Conservation (phyloP, 805 yeast genomes). For the Candida sakaeoensis region DNA sequence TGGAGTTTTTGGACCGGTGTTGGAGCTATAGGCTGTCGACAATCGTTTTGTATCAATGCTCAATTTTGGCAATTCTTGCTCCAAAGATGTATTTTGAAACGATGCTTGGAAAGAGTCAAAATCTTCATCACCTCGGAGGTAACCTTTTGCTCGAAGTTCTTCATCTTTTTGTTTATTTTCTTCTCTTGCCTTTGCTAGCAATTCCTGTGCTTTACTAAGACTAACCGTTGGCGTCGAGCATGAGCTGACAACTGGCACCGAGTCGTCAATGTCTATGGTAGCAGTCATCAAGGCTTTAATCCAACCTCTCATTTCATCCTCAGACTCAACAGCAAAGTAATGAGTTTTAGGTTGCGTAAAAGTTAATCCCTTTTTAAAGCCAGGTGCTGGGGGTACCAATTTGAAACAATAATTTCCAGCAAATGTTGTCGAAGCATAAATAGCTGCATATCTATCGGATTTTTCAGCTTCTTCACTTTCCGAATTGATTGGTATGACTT, state of each 20-base stretch:
- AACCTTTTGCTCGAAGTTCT: constrained; percentile 43
- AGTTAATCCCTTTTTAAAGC: constrained; percentile 89
- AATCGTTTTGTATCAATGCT: constrained; percentile 4
- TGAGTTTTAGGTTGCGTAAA: constrained; percentile 96
- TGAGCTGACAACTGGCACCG: constrained; percentile 86
- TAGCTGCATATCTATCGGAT: constrained; percentile 72
- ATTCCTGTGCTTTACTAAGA: constrained; percentile 78
- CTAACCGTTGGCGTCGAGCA: constrained; percentile 96
- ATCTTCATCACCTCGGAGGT: constrained; percentile 23
- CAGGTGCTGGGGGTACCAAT: constrained; percentile 95
- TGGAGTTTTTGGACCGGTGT: constrained; percentile 16
- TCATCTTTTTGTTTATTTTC: constrained; percentile 57
- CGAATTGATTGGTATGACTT: constrained; percentile 66
- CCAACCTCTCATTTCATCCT: constrained; percentile 93
- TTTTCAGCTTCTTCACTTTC: constrained; percentile 44
- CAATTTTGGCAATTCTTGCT: constrained; percentile 8
- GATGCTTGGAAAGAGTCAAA: constrained; percentile 5
- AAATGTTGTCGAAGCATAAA: constrained; percentile 91
- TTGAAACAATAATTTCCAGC: constrained; percentile 93
- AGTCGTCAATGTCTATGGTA: constrained; percentile 91
- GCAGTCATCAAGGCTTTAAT: constrained; percentile 92
- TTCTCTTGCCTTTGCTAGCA: constrained; percentile 79
- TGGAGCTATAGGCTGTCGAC: constrained; percentile 1
- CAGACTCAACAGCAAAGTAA: constrained; percentile 90
- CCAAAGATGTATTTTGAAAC: not conserved